Evolutionary conservation across 148 eudicot species (phyloP).

Genomic region (Rhododendron molle): DNA sequence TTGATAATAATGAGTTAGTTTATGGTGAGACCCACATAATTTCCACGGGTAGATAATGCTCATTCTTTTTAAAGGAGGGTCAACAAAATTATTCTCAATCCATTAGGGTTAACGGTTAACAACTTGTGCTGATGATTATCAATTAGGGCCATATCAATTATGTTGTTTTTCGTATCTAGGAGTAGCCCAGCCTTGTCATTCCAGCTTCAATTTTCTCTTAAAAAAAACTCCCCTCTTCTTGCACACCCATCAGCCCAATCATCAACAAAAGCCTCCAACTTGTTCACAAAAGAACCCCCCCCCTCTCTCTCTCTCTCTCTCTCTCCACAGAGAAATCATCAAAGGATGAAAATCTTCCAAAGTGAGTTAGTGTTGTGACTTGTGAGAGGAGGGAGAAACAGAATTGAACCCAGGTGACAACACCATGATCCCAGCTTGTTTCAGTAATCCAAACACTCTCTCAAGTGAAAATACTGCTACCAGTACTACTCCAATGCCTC

Average conservation of each 20-base stretch:
- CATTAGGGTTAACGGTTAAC: not conserved
- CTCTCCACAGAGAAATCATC: not conserved
- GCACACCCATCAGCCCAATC: not conserved
- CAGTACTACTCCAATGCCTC: conserved; percentile 10
- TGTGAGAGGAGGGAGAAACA: not conserved
- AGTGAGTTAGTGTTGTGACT: not conserved
- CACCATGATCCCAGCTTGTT: conserved; percentile 40
- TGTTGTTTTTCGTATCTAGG: not conserved
- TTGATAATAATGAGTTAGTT: no score
- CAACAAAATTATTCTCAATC: no score
- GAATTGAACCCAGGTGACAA: not conserved
- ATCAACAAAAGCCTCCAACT: not conserved
- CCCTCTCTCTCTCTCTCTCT: conserved; percentile 3
- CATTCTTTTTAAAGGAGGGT: no score
- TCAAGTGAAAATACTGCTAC: not conserved
- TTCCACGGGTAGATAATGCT: no score
- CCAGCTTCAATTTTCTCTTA: not conserved
- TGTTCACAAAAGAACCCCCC: not conserved
- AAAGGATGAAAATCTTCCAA: not conserved
- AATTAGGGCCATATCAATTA: not conserved
- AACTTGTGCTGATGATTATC: not conserved
- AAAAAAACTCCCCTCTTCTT: not conserved
- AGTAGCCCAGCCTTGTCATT: not conserved
- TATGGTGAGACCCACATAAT: no score
- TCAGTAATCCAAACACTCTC: conserved; percentile 38